A percentile compares a stretch with the other conserved stretches of the same genome.
These are phyloP conservation scores for Saccharomycopsis sp. DNA, from an alignment of 805 yeast genomes.

Conservation along the genomic window DNA sequence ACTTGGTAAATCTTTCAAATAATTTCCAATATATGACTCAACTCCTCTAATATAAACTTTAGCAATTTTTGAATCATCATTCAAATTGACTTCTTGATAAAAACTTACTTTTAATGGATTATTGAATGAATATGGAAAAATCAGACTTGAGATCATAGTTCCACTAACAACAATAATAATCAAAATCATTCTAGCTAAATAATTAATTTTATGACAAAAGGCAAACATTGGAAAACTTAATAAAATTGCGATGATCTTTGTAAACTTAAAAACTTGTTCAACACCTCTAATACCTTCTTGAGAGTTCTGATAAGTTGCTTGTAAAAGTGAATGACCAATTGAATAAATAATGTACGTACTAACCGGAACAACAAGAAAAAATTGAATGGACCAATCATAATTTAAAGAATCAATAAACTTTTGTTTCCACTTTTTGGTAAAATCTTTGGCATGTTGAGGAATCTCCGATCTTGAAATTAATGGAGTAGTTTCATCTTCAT, in stretches of 20 bases:
- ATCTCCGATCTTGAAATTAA: neutral
- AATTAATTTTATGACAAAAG: constrained; percentile 58
- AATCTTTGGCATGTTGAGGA: neutral
- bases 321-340: constrained; percentile 41
- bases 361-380: constrained; percentile 55
- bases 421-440: neutral
- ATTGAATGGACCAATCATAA: constrained; percentile 80
- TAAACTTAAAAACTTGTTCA: constrained; percentile 26
- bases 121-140: constrained; percentile 47
- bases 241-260: constrained; percentile 27
- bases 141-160: constrained; percentile 28
- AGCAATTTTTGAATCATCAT: too few relatives aligned
- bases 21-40: constrained; percentile 33
- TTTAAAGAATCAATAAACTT: constrained; percentile 31
- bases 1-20: constrained; percentile 57
- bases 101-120: constrained; percentile 68
- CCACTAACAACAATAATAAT: constrained; percentile 30
- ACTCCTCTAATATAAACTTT: constrained; percentile 41
- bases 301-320: constrained; percentile 58
- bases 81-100: constrained; percentile 48
- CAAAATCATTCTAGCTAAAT: constrained; percentile 34
- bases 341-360: constrained; percentile 44
- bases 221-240: constrained; percentile 49
- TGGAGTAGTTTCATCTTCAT: constrained; percentile 5
- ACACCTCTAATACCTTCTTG: constrained; percentile 51